Percentiles rank a stretch among this genome's conserved stretches.
These are phyloP conservation scores for Castanea mollissima DNA, from an alignment of 306 rosid genomes.

Conservation along the genomic window DNA sequence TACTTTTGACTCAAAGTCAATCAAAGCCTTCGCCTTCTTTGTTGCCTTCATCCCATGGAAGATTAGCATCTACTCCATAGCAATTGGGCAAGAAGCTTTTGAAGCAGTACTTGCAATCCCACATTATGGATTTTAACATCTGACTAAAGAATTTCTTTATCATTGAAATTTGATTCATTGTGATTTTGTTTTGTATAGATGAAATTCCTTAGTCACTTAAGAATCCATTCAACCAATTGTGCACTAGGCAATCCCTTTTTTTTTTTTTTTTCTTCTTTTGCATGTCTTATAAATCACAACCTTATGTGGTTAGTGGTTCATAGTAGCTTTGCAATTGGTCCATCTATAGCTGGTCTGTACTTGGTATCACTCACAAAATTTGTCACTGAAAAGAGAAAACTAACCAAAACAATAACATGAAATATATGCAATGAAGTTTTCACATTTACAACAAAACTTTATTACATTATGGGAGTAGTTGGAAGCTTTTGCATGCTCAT, in stretches of 20 bases:
- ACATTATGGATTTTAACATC: neutral
- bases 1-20: too few relatives aligned
- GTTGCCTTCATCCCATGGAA: neutral
- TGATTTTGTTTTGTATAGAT: neutral
- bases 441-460: too few relatives aligned
- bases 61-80: neutral
- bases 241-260: neutral
- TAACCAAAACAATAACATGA: too few relatives aligned
- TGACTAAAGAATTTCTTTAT: too few relatives aligned
- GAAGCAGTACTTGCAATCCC: neutral
- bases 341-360: too few relatives aligned
- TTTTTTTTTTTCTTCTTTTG: too few relatives aligned
- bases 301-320: neutral
- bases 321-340: neutral
- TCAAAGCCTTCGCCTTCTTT: too few relatives aligned
- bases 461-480: too few relatives aligned
- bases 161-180: neutral
- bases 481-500: too few relatives aligned
- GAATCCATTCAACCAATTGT: neutral
- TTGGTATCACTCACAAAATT: too few relatives aligned
- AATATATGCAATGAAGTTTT: too few relatives aligned
- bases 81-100: neutral
- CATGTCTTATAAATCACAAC: neutral
- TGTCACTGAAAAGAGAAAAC: too few relatives aligned
- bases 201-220: neutral